Conservation (phyloP, 768 basidiomycete species). For the Amanita molliuscula region DNA sequence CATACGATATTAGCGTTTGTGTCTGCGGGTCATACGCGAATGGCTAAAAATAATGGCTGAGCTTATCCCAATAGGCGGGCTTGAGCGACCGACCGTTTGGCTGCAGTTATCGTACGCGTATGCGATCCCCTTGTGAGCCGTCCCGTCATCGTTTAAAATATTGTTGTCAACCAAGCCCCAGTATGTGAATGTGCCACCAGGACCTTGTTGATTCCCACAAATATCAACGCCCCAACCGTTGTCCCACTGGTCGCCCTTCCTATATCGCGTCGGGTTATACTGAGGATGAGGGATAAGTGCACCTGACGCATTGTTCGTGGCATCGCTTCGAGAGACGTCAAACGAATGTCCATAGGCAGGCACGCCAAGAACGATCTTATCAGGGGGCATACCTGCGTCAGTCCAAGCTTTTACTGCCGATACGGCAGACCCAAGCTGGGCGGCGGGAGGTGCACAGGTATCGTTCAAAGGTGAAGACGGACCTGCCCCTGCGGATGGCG, state of each 20-base stretch:
- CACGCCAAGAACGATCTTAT: constrained; percentile 72
- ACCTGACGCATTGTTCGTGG: constrained; percentile 18
- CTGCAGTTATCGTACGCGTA: constrained; percentile 57
- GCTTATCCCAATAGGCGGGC: background rate
- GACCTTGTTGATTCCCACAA: constrained; percentile 46
- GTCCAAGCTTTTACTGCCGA: constrained; percentile 71
- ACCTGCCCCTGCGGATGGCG: constrained; percentile 47
- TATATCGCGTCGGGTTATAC: constrained; percentile 35
- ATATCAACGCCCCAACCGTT: constrained; percentile 34
- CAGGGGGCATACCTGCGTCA: constrained; percentile 62
- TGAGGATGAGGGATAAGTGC: constrained; percentile 38
- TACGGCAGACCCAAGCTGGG: constrained; percentile 66
- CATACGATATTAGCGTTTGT: constrained; percentile 55
- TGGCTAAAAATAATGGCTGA: constrained; percentile 32
- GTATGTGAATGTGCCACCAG: constrained; percentile 51
- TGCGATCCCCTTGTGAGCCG: constrained; percentile 30
- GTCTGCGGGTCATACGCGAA: constrained; percentile 50
- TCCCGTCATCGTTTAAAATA: constrained; percentile 38
- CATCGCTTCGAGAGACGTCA: constrained; percentile 25
- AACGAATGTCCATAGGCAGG: constrained; percentile 80
- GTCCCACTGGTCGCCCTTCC: constrained; percentile 49
- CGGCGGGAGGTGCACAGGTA: constrained; percentile 48
- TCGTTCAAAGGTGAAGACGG: constrained; percentile 82
- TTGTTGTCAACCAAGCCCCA: constrained; percentile 50
- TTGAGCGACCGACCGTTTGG: constrained; percentile 45